Percentiles rank a stretch among this genome's conserved stretches.
Conservation (phyloP, 305 asterid genomes). For the Galium porrigens region DNA sequence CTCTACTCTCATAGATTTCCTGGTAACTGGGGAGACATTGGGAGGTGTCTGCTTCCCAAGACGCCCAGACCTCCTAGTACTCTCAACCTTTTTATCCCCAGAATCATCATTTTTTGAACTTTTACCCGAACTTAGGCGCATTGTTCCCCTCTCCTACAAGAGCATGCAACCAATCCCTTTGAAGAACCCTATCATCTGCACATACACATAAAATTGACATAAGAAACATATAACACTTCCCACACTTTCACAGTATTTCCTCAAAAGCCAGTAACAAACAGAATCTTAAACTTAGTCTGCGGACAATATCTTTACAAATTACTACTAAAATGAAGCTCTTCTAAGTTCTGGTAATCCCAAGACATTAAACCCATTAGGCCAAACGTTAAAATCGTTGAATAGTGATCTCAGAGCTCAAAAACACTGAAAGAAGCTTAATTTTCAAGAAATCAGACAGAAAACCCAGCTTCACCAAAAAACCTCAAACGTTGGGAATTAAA, state of each 20-base stretch:
- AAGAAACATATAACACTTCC: not conserved
- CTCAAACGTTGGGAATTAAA: not conserved
- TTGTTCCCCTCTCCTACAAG: constrained; percentile 1
- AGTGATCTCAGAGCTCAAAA: not conserved
- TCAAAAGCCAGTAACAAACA: not conserved
- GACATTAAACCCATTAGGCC: not conserved
- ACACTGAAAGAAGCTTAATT: not conserved
- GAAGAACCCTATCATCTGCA: not conserved
- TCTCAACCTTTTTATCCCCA: constrained; percentile 8
- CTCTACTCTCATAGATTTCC: constrained; percentile 18
- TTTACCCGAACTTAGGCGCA: constrained; percentile 14
- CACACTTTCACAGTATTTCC: not conserved
- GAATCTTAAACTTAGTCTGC: not conserved
- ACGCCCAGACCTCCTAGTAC: constrained; percentile 28
- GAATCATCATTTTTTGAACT: constrained; percentile 3
- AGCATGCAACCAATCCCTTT: not conserved
- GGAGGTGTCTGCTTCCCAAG: constrained; percentile 18
- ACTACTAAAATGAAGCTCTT: not conserved
- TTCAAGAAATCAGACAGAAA: not conserved
- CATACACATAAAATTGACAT: not conserved
- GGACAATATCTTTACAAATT: not conserved
- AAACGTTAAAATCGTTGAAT: not conserved
- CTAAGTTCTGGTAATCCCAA: not conserved
- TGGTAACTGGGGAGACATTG: constrained; percentile 8
- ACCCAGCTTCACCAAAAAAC: too few species aligned